Evolutionary conservation across 2,329 filamentous ascomycete genomes (phyloP), one percentile per base, ranked within the genome.

Genomic region (Basipetospora sp.): DNA sequence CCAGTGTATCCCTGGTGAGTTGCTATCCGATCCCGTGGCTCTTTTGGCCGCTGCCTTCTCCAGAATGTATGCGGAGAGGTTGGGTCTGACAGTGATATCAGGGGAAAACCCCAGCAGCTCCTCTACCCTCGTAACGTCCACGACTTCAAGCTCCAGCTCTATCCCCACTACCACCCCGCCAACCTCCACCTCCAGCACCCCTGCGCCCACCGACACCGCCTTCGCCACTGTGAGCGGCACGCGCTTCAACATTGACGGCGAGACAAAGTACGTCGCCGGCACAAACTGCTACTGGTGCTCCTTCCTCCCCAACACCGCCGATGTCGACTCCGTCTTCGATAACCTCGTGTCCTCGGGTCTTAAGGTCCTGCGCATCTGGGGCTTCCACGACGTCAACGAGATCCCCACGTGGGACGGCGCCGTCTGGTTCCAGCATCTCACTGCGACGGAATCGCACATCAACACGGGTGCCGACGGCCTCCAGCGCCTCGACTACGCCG

Each of bases 381-480:
- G 71, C 6, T 76, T 75, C 59, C 73, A 71, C 54, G 69, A 73
- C 43, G 67, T 72, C 17, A 70, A 57, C 9, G 45, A 54, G 2
- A 50, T 51, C 45, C 55, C 1, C 44, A 54, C 25, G 57, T 57
- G 3, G 28, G 49, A 11, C 6, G 27, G 58, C 53, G 30, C 41
- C 13, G 54, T 64, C 25, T 71, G 64, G 55, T 74, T 65, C 56
- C 69, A 73, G 47, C 56, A 59, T 34, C 60, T 73, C 37, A 64
- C 64, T 5, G 53, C 59, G 4, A 55, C 54, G 5, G 60, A 61
- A 4, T 63, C 66, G 4, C 67, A 63, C 14, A 77, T 79, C 55
- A 78, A 79, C 54, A 76, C 66, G 0, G 74, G 71, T 4, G 48
- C 62, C 11, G 60, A 77, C 46, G 75, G 77, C 2, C 64, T 80